Conservation (phyloP, 768 basidiomycete species). For the Pleurotus giganteus region DNA sequence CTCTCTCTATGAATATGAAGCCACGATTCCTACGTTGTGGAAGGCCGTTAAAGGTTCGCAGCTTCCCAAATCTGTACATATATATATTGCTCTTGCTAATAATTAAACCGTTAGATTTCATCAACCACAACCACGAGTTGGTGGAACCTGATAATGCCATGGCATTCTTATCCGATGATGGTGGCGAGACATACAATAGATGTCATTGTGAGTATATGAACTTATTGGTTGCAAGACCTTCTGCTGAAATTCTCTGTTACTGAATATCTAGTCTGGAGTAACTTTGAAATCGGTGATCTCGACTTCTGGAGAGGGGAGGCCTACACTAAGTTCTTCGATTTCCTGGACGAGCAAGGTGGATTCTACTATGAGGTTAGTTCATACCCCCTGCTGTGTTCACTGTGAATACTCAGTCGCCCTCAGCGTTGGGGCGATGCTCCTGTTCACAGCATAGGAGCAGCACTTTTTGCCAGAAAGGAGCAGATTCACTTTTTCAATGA, state of each 20-base stretch:
- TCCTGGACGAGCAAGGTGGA: slow-evolving; percentile 75
- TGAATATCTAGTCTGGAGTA: slow-evolving; percentile 74
- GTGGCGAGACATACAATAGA: slow-evolving; percentile 68
- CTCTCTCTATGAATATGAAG: slow-evolving; percentile 77
- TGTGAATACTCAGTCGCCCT: slow-evolving; percentile 2
- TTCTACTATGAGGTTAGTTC: slow-evolving; percentile 80
- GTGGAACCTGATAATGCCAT: slow-evolving; percentile 72
- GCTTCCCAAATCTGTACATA: slow-evolving; percentile 14
- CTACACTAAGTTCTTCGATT: slow-evolving; percentile 82
- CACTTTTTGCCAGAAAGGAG: slow-evolving; percentile 83
- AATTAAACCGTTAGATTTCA: slow-evolving; percentile 59
- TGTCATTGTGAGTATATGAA: slow-evolving; percentile 59
- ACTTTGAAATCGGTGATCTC: slow-evolving; percentile 88
- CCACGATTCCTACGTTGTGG: slow-evolving; percentile 90
- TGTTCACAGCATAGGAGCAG: slow-evolving; percentile 87
- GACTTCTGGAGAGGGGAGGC: slow-evolving; percentile 83
- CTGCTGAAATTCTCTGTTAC: too few relatives aligned
- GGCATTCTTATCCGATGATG: slow-evolving; percentile 77
- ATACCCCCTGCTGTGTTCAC: background rate
- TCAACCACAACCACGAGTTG: slow-evolving; percentile 55
- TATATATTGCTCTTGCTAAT: background rate
- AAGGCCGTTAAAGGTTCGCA: slow-evolving; percentile 60
- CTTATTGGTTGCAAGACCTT: slow-evolving; percentile 8
- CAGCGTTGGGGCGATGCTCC: slow-evolving; percentile 94
- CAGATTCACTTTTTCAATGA: slow-evolving; percentile 96